Percentiles rank a stretch among this genome's conserved stretches.
phyloP scores from a whole-genome alignment of 192 early-diverging fungal genomes.

The Physocladia obscura region DNA sequence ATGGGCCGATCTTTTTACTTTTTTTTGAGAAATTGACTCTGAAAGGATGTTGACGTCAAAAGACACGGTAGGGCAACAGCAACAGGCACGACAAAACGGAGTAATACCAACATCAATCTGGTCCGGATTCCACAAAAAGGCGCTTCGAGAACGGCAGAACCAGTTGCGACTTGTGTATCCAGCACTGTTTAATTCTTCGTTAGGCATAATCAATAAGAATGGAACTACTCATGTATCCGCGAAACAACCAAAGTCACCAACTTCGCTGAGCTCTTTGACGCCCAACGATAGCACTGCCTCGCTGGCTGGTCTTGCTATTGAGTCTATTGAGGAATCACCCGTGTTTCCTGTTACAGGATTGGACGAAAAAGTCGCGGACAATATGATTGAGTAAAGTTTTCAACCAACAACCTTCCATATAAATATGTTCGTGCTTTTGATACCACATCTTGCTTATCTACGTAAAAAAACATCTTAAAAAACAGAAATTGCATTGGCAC shows the following conservation, averaged over 20 bases:
- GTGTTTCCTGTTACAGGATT: conserved; percentile 62
- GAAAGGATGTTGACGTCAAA: too few relatives aligned
- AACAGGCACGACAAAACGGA: not conserved
- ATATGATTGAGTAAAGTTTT: conserved; percentile 71
- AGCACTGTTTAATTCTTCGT: conserved; percentile 40
- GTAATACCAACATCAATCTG: conserved; percentile 45
- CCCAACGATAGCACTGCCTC: conserved; percentile 1
- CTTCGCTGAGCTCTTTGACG: not conserved
- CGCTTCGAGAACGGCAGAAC: conserved; percentile 67
- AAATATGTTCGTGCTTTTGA: too few relatives aligned
- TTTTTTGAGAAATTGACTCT: too few relatives aligned
- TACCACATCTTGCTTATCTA: conserved; percentile 9
- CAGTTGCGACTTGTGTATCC: conserved; percentile 65
- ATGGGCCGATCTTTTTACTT: too few relatives aligned
- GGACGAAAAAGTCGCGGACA: conserved; percentile 67
- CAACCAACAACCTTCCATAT: too few relatives aligned
- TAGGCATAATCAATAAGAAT: not conserved
- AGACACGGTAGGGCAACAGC: too few relatives aligned
- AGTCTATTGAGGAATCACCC: conserved; percentile 29
- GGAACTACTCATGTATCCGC: not conserved
- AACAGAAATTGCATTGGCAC: conserved; percentile 45
- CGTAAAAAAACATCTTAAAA: not conserved
- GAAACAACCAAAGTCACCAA: conserved; percentile 19
- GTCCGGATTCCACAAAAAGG: conserved; percentile 78
- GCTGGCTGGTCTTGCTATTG: conserved; percentile 29